Conservation (phyloP, 2,329 filamentous ascomycete genomes). For the Clathrospora elynae region DNA sequence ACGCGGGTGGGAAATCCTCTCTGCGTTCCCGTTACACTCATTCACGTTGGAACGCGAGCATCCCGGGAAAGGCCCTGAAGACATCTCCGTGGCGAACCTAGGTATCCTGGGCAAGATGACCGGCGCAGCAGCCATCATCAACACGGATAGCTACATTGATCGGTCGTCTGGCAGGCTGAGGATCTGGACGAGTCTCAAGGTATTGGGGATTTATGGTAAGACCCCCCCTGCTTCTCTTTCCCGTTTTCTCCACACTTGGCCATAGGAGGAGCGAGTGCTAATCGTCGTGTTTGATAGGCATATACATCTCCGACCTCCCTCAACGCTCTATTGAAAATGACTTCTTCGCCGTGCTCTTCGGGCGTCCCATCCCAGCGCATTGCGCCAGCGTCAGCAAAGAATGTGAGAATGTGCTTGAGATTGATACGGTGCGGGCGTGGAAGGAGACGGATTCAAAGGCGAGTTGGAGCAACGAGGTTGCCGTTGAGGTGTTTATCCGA, state of each 20-base stretch:
- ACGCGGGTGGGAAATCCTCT: conserved; percentile 80
- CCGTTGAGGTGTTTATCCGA: conserved; percentile 41
- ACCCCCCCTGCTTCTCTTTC: background rate
- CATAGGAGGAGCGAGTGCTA: too few relatives aligned
- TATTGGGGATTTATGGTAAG: conserved; percentile 73
- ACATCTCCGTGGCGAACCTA: conserved; percentile 68
- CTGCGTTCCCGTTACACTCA: conserved; percentile 68
- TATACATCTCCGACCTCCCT: conserved; percentile 76
- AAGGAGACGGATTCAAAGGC: conserved; percentile 69
- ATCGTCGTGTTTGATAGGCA: too few relatives aligned
- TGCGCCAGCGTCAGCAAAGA: conserved; percentile 64
- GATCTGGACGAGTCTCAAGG: conserved; percentile 75
- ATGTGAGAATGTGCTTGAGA: conserved; percentile 68
- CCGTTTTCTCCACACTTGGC: background rate
- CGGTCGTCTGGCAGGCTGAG: conserved; percentile 64
- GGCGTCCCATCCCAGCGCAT: conserved; percentile 68
- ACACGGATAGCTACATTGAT: conserved; percentile 63
- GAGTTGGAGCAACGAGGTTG: conserved; percentile 71
- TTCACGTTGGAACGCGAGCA: conserved; percentile 57
- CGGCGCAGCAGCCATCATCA: conserved; percentile 76
- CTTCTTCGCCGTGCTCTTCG: conserved; percentile 77
- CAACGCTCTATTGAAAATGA: conserved; percentile 64
- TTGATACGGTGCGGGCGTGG: conserved; percentile 82
- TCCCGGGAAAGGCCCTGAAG: conserved; percentile 37
- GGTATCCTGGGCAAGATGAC: conserved; percentile 90